Evolutionary conservation across 805 yeast species (phyloP).

Genomic region (Candida fluviatilis): DNA sequence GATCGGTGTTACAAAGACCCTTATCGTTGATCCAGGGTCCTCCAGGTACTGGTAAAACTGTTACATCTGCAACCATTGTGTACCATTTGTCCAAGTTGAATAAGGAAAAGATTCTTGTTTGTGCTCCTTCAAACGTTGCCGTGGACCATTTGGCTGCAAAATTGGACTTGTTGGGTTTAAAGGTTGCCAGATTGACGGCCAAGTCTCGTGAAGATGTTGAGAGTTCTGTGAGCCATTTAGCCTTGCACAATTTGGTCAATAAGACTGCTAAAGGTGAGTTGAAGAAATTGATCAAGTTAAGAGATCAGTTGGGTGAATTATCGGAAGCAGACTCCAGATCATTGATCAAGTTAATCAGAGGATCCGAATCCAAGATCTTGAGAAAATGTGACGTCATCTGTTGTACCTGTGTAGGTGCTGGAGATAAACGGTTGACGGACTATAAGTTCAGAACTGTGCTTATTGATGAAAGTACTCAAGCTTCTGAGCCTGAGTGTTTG

Average conservation of each 20-base stretch:
- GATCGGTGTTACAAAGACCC: constrained; percentile 63
- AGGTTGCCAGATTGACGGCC: constrained; percentile 75
- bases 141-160: constrained; percentile 86
- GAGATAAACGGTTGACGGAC: constrained; percentile 57
- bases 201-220: constrained; percentile 79
- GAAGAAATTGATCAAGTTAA: constrained; percentile 53
- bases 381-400: constrained; percentile 73
- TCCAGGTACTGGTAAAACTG: constrained; percentile 82
- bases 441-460: constrained; percentile 71
- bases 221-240: constrained; percentile 51
- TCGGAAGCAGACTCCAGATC: constrained; percentile 48
- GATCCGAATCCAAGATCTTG: constrained; percentile 48
- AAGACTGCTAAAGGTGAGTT: constrained; percentile 50
- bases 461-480: constrained; percentile 92
- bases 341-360: constrained; percentile 33
- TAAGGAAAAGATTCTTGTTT: constrained; percentile 68
- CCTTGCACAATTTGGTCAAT: constrained; percentile 53
- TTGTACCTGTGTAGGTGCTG: constrained; percentile 91
- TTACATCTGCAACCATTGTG: constrained; percentile 84
- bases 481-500: constrained; percentile 87
- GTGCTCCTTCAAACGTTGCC: constrained; percentile 96
- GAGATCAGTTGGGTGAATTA: constrained; percentile 67
- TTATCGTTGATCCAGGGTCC: constrained; percentile 89
- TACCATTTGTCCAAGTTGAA: constrained; percentile 65
- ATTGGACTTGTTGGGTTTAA: constrained; percentile 63